Evolutionary conservation across 805 yeast species (phyloP).

Genomic region (Teunomyces barrocoloradensis): DNA sequence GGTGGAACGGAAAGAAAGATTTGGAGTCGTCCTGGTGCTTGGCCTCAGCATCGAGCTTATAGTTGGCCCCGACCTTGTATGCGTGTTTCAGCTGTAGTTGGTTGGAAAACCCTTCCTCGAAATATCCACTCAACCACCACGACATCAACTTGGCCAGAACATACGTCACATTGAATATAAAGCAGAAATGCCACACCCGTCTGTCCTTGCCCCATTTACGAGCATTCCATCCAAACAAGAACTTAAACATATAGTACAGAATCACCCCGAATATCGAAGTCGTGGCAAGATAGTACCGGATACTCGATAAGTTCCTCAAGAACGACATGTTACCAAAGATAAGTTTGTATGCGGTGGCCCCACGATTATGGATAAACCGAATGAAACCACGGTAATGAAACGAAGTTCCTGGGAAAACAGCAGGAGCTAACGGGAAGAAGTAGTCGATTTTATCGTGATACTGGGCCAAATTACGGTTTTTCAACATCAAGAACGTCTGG

Average conservation of each 20-base stretch:
- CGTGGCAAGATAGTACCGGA: conserved; percentile 47
- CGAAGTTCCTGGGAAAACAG: conserved; percentile 81
- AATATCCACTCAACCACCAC: conserved; percentile 74
- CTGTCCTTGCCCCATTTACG: conserved; percentile 62
- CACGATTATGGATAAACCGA: conserved; percentile 55
- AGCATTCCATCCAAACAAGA: conserved; percentile 85
- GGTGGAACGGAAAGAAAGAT: conserved; percentile 50
- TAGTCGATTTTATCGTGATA: conserved; percentile 57
- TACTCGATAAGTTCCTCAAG: conserved; percentile 66
- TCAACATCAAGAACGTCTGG: conserved; percentile 70
- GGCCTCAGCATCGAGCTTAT: conserved; percentile 9
- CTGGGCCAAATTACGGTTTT: conserved; percentile 31
- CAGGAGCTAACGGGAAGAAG: conserved; percentile 84
- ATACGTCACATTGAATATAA: conserved; percentile 81
- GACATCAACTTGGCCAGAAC: conserved; percentile 79
- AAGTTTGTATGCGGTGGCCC: conserved; percentile 41
- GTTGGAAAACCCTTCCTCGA: conserved; percentile 39
- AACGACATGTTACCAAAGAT: conserved; percentile 79
- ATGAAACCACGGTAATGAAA: conserved; percentile 63
- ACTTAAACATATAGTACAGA: conserved; percentile 83
- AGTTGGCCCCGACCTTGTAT: conserved; percentile 15
- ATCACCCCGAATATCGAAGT: conserved; percentile 51
- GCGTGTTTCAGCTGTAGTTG: conserved; percentile 33
- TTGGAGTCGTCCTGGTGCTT: conserved; percentile 50
- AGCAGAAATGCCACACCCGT: conserved; percentile 65